phyloP scores from a whole-genome alignment of 768 basidiomycete genomes.

The Holtermannia corniformis region DNA sequence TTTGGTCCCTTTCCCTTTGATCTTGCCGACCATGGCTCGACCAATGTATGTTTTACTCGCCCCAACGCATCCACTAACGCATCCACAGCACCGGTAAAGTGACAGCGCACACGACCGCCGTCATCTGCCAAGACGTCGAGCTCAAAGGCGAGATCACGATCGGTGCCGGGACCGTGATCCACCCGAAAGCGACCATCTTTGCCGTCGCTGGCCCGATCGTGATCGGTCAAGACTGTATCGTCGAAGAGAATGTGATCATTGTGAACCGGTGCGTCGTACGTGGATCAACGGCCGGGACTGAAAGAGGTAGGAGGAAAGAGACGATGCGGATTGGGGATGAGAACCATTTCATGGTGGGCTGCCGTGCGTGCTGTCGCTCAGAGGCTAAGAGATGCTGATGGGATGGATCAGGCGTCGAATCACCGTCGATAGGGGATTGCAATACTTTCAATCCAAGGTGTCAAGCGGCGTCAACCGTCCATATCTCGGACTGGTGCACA shows the following conservation, averaged over 20 bases:
- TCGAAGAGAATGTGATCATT: constrained; percentile 84
- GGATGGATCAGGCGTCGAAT: constrained; percentile 66
- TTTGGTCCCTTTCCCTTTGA: neutral
- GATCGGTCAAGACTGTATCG: constrained; percentile 76
- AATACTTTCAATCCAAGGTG: constrained; percentile 81
- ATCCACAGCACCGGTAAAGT: constrained; percentile 67
- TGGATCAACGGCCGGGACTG: no score
- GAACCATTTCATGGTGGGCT: constrained; percentile 89
- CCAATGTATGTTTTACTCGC: neutral
- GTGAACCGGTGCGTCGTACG: constrained; percentile 62
- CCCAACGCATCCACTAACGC: neutral
- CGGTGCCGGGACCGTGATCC: constrained; percentile 76
- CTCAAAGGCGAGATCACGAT: constrained; percentile 91
- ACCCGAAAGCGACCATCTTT: constrained; percentile 88
- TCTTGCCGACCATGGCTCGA: no score
- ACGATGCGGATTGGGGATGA: constrained; percentile 88
- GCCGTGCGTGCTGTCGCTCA: constrained; percentile 52
- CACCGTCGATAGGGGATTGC: constrained; percentile 66
- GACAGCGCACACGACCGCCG: constrained; percentile 78
- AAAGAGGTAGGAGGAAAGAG: constrained; percentile 48
- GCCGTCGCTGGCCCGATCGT: constrained; percentile 84
- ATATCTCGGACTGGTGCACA: constrained; percentile 68
- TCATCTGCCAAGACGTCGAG: constrained; percentile 88
- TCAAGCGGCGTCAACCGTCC: constrained; percentile 72
- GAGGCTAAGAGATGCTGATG: constrained; percentile 1